A percentile compares a stretch with the other conserved stretches of the same genome.
Evolutionary conservation across 2,329 filamentous ascomycete genomes (phyloP).

Genomic region (Whalleya microplaca): DNA sequence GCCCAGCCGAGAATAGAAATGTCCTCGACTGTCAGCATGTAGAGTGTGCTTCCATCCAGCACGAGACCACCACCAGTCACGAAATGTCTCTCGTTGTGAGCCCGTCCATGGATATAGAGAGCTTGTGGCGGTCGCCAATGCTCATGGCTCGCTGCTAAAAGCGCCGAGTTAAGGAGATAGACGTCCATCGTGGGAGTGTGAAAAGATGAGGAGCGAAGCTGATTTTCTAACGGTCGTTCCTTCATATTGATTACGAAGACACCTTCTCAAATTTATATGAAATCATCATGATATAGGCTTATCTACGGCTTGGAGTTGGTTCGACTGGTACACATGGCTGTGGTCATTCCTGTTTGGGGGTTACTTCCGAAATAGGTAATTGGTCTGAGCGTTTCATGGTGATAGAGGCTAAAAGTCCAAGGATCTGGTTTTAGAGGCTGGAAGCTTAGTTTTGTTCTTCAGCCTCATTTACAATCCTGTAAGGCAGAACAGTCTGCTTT

Average conservation of each 20-base stretch:
- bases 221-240: background rate
- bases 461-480: background rate
- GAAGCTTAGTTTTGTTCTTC: background rate
- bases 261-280: background rate
- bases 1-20: conserved; percentile 13
- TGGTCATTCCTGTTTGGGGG: background rate
- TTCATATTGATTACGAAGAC: background rate
- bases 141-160: conserved; percentile 6
- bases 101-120: conserved; percentile 8
- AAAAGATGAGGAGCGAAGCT: background rate
- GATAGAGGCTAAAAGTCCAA: background rate
- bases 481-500: background rate
- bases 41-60: conserved; percentile 10
- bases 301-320: background rate
- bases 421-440: background rate
- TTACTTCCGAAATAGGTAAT: background rate
- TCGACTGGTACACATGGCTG: background rate
- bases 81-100: conserved; percentile 2
- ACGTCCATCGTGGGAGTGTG: conserved; percentile 6
- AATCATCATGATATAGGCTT: background rate
- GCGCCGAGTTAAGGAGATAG: conserved; percentile 8
- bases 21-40: conserved; percentile 15
- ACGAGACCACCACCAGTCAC: conserved; percentile 17
- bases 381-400: background rate
- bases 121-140: conserved; percentile 10